Conservation (phyloP, 2,329 filamentous ascomycete genomes). For the Epicoccum sorghinum region DNA sequence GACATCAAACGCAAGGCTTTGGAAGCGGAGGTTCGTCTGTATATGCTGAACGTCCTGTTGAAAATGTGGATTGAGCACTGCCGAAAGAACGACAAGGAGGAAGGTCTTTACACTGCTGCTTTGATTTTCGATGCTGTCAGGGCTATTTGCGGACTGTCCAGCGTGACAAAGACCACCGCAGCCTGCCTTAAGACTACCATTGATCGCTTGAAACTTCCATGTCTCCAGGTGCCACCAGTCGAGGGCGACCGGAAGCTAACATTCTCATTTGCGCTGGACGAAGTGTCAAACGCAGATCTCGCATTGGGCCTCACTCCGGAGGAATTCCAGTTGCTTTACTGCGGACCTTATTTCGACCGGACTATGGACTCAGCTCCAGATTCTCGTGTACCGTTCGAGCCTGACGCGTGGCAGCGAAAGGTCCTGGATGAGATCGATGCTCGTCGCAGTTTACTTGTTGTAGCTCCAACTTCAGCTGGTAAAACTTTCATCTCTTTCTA, state of each 20-base stretch:
- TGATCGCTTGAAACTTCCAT: constrained; percentile 49
- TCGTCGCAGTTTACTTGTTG: constrained; percentile 72
- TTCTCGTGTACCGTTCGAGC: constrained; percentile 71
- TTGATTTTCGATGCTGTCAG: constrained; percentile 41
- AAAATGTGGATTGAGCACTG: constrained; percentile 54
- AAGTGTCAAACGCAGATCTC: constrained; percentile 30
- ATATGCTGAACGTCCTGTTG: constrained; percentile 57
- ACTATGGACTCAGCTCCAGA: constrained; percentile 72
- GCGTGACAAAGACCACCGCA: constrained; percentile 39
- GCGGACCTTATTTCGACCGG: constrained; percentile 77
- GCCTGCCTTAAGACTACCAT: constrained; percentile 44
- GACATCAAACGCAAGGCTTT: constrained; percentile 48
- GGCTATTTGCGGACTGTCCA: constrained; percentile 34
- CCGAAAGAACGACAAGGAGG: constrained; percentile 35
- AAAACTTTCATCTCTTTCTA: constrained; percentile 88
- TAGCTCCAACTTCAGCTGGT: constrained; percentile 78
- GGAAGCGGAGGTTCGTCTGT: constrained; percentile 56
- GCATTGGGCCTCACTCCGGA: constrained; percentile 51
- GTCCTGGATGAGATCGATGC: constrained; percentile 76
- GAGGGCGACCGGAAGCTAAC: constrained; percentile 50
- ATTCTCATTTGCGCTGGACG: constrained; percentile 48
- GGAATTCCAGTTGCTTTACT: constrained; percentile 71
- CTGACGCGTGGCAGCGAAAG: constrained; percentile 76
- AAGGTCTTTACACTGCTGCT: constrained; percentile 41
- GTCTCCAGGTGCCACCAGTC: constrained; percentile 36